These are phyloP conservation scores for Sphaerostilbella broomeana DNA, from an alignment of 2,329 filamentous ascomycete species.

Conservation along the genomic window DNA sequence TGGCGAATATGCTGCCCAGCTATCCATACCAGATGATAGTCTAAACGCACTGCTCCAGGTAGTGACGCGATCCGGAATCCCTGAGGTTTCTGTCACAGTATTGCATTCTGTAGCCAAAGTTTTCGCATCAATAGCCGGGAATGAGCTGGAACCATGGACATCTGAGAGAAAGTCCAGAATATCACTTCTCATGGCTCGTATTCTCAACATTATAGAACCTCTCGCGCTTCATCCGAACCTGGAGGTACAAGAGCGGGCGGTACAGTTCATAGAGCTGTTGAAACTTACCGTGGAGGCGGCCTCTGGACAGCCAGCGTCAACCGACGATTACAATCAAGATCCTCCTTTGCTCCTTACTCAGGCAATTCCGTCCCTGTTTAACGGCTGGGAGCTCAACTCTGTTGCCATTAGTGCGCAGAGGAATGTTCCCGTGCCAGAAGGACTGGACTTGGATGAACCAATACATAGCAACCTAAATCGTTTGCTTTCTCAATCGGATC, in stretches of 20 bases:
- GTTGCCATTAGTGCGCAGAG: conserved; percentile 76
- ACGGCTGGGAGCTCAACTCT: conserved; percentile 83
- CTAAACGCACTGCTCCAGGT: conserved; percentile 68
- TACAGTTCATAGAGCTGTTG: conserved; percentile 86
- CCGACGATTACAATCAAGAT: conserved; percentile 51
- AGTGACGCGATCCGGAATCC: conserved; percentile 48
- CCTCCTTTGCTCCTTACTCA: conserved; percentile 81
- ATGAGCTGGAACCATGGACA: conserved; percentile 62
- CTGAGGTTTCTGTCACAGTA: conserved; percentile 67
- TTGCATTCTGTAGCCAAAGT: conserved; percentile 83
- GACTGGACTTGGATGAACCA: conserved; percentile 70
- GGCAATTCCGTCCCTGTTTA: conserved; percentile 82
- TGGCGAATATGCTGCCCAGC: conserved; percentile 75
- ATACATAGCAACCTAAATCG: conserved; percentile 69
- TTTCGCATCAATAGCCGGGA: conserved; percentile 64
- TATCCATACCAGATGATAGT: conserved; percentile 63
- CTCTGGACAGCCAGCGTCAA: conserved; percentile 55
- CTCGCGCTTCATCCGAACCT: conserved; percentile 76
- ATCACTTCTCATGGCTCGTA: conserved; percentile 70
- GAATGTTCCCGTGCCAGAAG: conserved; percentile 74
- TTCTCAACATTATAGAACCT: conserved; percentile 75
- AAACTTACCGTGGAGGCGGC: conserved; percentile 80
- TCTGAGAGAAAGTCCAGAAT: conserved; percentile 65
- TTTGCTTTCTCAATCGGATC: conserved; percentile 57
- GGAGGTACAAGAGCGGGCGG: conserved; percentile 90